A percentile compares a stretch with the other conserved stretches of the same genome.
Conservation (phyloP, 495 filamentous ascomycete species). For the Hyphodiscus hymeniophilus region DNA sequence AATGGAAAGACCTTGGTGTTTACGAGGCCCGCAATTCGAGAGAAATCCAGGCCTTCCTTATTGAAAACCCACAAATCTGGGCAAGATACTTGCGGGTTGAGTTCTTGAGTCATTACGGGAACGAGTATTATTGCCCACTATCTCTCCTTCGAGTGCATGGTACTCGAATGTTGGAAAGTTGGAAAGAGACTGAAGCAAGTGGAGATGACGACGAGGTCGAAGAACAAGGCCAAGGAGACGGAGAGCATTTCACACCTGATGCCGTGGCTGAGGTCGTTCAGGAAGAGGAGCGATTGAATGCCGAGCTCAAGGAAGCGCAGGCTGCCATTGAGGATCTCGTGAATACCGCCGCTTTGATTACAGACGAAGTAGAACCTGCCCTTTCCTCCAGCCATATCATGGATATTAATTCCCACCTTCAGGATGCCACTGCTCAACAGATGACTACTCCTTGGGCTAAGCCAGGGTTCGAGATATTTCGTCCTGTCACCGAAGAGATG, state of each 20-base stretch:
- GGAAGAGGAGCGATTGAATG: slow-evolving; percentile 17
- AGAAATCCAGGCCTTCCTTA: slow-evolving; percentile 86
- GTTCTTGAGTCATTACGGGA: slow-evolving; percentile 87
- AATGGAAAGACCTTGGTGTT: slow-evolving; percentile 83
- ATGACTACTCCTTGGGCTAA: slow-evolving; percentile 12
- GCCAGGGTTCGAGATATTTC: background rate
- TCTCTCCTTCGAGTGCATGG: slow-evolving; percentile 89
- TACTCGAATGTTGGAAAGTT: slow-evolving; percentile 82
- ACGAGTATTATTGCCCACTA: slow-evolving; percentile 92
- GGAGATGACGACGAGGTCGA: slow-evolving; percentile 41
- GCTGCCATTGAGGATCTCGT: background rate
- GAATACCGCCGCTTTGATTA: background rate
- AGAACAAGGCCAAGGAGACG: slow-evolving; percentile 24
- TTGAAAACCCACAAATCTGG: slow-evolving; percentile 92
- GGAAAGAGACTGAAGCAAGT: slow-evolving; percentile 61
- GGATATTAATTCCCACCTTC: background rate
- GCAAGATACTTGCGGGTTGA: slow-evolving; percentile 87
- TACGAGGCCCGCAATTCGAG: slow-evolving; percentile 88
- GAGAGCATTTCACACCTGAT: slow-evolving; percentile 29
- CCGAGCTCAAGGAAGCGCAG: slow-evolving; percentile 7
- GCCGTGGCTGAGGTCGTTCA: slow-evolving; percentile 24
- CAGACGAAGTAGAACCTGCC: background rate
- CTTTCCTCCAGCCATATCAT: background rate
- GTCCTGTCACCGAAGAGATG: slow-evolving; percentile 5
- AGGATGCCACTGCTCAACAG: background rate